phyloP scores from a whole-genome alignment of 495 filamentous ascomycete genomes.

The Tuber brumale region DNA sequence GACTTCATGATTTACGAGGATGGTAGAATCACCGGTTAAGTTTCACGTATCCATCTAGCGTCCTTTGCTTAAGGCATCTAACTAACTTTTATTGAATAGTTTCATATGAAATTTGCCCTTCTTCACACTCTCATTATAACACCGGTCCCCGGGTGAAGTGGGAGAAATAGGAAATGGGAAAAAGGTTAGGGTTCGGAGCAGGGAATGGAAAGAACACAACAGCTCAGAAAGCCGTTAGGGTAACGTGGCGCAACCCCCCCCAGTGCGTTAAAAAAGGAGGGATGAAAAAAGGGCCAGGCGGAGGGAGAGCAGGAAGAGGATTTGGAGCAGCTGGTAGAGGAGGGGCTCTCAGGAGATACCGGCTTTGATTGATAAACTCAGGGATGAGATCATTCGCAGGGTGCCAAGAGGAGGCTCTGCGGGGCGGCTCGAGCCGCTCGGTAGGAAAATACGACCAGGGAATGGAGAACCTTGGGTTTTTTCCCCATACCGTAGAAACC shows the following conservation, averaged over 20 bases:
- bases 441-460: neutral
- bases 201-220: neutral
- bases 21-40: neutral
- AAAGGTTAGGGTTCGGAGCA: neutral
- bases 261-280: neutral
- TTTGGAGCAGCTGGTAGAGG: neutral
- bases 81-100: neutral
- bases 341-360: neutral
- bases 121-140: neutral
- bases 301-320: neutral
- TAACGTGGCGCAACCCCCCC: neutral
- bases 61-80: neutral
- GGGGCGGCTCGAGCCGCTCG: slow-evolving; percentile 4
- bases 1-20: neutral
- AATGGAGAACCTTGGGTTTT: slow-evolving; percentile 1
- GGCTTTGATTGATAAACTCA: neutral
- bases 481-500: neutral
- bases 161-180: neutral
- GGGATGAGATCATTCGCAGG: neutral
- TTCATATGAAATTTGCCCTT: neutral
- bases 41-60: neutral
- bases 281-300: neutral
- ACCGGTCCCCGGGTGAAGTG: neutral
- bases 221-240: neutral
- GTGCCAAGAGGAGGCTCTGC: slow-evolving; percentile 3